phyloP scores from a whole-genome alignment of 371 early-diverging fungal species.

The Mortierella sp. region DNA sequence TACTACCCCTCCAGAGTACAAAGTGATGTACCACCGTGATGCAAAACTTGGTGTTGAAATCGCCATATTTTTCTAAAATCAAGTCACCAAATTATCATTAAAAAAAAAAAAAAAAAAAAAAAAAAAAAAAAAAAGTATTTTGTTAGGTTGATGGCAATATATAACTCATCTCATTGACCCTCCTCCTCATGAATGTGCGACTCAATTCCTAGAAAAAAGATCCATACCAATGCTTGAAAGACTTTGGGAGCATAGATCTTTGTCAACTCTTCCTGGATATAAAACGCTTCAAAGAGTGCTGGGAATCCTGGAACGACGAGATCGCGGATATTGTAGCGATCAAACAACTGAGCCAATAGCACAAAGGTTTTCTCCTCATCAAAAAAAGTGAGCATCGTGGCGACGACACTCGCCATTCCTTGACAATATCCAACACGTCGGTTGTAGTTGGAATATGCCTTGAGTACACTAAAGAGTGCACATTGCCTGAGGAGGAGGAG shows the following conservation, averaged over 20 bases:
- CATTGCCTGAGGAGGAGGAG: slow-evolving; percentile 59
- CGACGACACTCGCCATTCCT: slow-evolving; percentile 93
- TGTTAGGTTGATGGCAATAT: no score
- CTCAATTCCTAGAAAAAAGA: no score
- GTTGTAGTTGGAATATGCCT: slow-evolving; percentile 90
- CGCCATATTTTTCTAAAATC: slow-evolving; percentile 56
- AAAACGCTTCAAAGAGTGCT: slow-evolving; percentile 69
- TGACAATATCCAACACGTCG: slow-evolving; percentile 94
- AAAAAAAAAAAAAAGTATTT: no score
- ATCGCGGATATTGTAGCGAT: slow-evolving; percentile 62
- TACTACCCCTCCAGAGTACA: slow-evolving; percentile 69
- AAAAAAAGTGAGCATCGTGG: slow-evolving; percentile 89
- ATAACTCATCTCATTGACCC: no score
- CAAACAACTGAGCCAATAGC: slow-evolving; percentile 64
- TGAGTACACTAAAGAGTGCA: slow-evolving; percentile 83
- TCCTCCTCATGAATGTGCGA: no score
- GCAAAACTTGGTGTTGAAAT: slow-evolving; percentile 65
- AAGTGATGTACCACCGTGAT: slow-evolving; percentile 73
- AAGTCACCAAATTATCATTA: neutral
- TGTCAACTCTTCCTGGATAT: slow-evolving; percentile 66
- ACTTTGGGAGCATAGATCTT: slow-evolving; percentile 62
- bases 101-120: neutral
- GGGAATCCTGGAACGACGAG: slow-evolving; percentile 73
- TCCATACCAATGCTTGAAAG: slow-evolving; percentile 61
- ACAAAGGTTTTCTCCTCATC: slow-evolving; percentile 84